These are phyloP conservation scores for Diutina sp. DNA, from an alignment of 1,139 yeast genomes.

Conservation along the genomic window DNA sequence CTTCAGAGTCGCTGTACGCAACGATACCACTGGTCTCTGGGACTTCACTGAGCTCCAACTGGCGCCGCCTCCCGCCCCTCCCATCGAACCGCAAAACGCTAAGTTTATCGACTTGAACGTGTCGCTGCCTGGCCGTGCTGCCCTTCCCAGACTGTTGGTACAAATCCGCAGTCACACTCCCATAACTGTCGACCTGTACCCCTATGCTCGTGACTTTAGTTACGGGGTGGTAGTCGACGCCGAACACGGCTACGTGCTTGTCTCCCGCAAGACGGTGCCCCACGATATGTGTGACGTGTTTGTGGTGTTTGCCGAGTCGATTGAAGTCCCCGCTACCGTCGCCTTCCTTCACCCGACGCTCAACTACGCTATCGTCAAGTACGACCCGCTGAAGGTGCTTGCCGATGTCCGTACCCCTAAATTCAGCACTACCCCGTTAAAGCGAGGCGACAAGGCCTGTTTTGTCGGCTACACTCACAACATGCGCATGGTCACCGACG, in stretches of 20 bases:
- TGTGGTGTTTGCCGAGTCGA: slow-evolving; percentile 76
- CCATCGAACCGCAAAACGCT: slow-evolving; percentile 42
- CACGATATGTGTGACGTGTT: slow-evolving; percentile 75
- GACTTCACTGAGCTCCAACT: slow-evolving; percentile 63
- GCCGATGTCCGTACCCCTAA: slow-evolving; percentile 40
- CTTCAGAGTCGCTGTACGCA: slow-evolving; percentile 62
- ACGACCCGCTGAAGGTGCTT: slow-evolving; percentile 51
- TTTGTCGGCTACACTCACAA: slow-evolving; percentile 74
- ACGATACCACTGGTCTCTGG: slow-evolving; percentile 81
- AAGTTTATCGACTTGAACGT: slow-evolving; percentile 45
- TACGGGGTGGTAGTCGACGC: slow-evolving; percentile 80
- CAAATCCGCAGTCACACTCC: slow-evolving; percentile 56
- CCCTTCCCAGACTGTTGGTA: slow-evolving; percentile 34
- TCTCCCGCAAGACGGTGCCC: slow-evolving; percentile 69
- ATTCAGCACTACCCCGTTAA: slow-evolving; percentile 43
- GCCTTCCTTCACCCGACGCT: slow-evolving; percentile 81
- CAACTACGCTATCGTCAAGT: slow-evolving; percentile 73
- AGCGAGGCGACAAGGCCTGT: slow-evolving; percentile 62
- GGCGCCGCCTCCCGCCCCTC: slow-evolving; percentile 40
- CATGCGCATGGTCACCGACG: slow-evolving; percentile 59
- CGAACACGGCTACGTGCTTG: slow-evolving; percentile 43
- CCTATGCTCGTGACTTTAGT: slow-evolving; percentile 47
- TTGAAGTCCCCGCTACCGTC: slow-evolving; percentile 69
- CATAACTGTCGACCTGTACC: slow-evolving; percentile 61
- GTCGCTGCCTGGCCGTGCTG: slow-evolving; percentile 37